Evolutionary conservation across 116 monocot genomes (phyloP).

Genomic region (Dioscorea cayenensis): DNA sequence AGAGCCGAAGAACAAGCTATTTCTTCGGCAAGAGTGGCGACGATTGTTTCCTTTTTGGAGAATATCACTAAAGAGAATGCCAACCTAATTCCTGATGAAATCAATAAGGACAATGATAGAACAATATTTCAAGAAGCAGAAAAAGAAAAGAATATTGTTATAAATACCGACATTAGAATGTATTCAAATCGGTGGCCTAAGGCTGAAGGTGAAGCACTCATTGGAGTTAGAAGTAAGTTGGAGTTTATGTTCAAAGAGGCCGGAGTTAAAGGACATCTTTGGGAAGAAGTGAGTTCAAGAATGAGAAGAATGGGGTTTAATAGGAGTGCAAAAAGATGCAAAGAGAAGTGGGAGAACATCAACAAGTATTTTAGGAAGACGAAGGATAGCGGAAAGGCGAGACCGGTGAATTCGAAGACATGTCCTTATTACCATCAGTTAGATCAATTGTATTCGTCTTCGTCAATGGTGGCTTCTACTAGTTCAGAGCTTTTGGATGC

Average conservation of each 20-base stretch:
- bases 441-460: conserved; percentile 68
- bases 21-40: conserved; percentile 54
- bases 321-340: conserved; percentile 86
- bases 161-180: neutral
- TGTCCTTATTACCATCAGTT: conserved; percentile 97
- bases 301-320: conserved; percentile 65
- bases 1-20: conserved; percentile 57
- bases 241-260: conserved; percentile 83
- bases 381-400: conserved; percentile 72
- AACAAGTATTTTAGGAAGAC: conserved; percentile 98
- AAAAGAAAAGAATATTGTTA: neutral
- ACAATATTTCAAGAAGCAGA: no score
- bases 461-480: neutral
- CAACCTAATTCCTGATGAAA: conserved; percentile 40
- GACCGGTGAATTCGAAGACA: conserved; percentile 74
- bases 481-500: conserved; percentile 69
- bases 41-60: conserved; percentile 78
- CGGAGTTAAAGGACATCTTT: conserved; percentile 81
- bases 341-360: conserved; percentile 99
- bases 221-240: conserved; percentile 60
- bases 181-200: conserved; percentile 76
- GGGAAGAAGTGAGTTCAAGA: conserved; percentile 86
- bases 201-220: conserved; percentile 84
- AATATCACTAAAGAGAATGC: conserved; percentile 77
- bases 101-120: conserved; percentile 6